Conservation (phyloP, 352 stramenopile species). For the Pythium insidiosum region DNA sequence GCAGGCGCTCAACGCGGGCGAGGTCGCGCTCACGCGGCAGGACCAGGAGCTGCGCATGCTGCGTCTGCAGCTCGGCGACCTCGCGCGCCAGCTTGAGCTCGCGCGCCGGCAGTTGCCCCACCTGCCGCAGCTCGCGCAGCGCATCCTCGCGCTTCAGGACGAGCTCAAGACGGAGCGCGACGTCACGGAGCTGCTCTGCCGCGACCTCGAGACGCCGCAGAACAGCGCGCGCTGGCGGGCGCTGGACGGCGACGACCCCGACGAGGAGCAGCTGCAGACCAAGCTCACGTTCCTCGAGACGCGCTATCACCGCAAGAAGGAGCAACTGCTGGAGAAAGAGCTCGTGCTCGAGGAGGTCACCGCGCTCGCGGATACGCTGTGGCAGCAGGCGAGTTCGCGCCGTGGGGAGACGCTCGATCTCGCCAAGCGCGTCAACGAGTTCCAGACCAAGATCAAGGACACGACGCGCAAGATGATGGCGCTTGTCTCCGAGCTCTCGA, state of each 20-base stretch:
- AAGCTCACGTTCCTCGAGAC: constrained; percentile 85
- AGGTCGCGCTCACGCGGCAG: constrained; percentile 69
- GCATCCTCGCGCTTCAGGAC: constrained; percentile 71
- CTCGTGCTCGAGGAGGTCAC: constrained; percentile 92
- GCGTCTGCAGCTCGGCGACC: constrained; percentile 56
- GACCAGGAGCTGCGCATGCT: constrained; percentile 82
- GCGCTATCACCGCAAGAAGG: constrained; percentile 87
- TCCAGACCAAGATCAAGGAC: constrained; percentile 87
- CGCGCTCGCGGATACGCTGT: constrained; percentile 79
- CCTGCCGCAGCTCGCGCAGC: constrained; percentile 71
- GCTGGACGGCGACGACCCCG: constrained; percentile 84
- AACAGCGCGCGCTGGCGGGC: constrained; percentile 84
- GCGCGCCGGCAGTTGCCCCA: constrained; percentile 64
- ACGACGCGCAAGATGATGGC: constrained; percentile 93
- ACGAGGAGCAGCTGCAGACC: constrained; percentile 79
- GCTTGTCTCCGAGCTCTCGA: constrained; percentile 90
- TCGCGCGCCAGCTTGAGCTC: constrained; percentile 71
- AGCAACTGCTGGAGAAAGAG: constrained; percentile 92
- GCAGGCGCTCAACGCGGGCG: constrained; percentile 69
- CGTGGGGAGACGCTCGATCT: constrained; percentile 72
- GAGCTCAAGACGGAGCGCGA: constrained; percentile 82
- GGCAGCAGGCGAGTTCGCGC: constrained; percentile 62
- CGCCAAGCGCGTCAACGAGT: constrained; percentile 87
- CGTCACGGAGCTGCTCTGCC: constrained; percentile 84
- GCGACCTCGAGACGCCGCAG: constrained; percentile 87